These are phyloP conservation scores for Evernia prunastri DNA, from an alignment of 495 filamentous ascomycete genomes.

Conservation along the genomic window DNA sequence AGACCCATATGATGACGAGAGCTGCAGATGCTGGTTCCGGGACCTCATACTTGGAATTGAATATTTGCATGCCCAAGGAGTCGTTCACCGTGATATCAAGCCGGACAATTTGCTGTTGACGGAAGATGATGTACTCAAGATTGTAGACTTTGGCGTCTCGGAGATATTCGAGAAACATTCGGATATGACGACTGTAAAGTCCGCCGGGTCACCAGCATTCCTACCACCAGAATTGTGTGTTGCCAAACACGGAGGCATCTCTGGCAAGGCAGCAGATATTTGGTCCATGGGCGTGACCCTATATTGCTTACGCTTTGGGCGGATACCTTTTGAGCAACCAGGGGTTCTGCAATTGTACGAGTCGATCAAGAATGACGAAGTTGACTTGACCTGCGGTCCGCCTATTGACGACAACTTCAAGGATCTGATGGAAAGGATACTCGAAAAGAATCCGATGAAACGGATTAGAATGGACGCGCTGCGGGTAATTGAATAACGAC, in stretches of 20 bases:
- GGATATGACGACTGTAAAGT: slow-evolving; percentile 89
- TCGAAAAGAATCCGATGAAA: slow-evolving; percentile 72
- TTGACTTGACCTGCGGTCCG: slow-evolving; percentile 18
- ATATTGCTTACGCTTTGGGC: slow-evolving; percentile 86
- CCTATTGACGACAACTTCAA: slow-evolving; percentile 52
- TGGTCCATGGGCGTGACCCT: slow-evolving; percentile 98
- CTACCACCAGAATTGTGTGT: slow-evolving; percentile 90
- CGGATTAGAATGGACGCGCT: slow-evolving; percentile 77
- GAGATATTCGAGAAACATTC: slow-evolving; percentile 93
- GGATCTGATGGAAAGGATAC: slow-evolving; percentile 58
- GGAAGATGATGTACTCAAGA: slow-evolving; percentile 84
- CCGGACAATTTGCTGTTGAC: slow-evolving; percentile 93
- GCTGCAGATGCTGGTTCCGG: slow-evolving; percentile 85
- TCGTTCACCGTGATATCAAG: slow-evolving; percentile 96
- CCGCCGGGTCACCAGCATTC: slow-evolving; percentile 92
- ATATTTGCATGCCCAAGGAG: slow-evolving; percentile 90
- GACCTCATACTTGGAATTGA: slow-evolving; percentile 95
- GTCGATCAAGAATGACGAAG: slow-evolving; percentile 66
- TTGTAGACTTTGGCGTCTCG: slow-evolving; percentile 97
- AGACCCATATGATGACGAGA: slow-evolving; percentile 76
- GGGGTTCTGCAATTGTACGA: slow-evolving; percentile 83
- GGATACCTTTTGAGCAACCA: slow-evolving; percentile 72
- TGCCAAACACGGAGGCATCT: slow-evolving; percentile 79
- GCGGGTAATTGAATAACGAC: slow-evolving; percentile 51
- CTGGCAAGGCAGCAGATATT: slow-evolving; percentile 84